Evolutionary conservation across 257 asterid genomes (phyloP), one percentile per base, ranked within the genome.

Genomic region (Nicotiana tabacum): DNA sequence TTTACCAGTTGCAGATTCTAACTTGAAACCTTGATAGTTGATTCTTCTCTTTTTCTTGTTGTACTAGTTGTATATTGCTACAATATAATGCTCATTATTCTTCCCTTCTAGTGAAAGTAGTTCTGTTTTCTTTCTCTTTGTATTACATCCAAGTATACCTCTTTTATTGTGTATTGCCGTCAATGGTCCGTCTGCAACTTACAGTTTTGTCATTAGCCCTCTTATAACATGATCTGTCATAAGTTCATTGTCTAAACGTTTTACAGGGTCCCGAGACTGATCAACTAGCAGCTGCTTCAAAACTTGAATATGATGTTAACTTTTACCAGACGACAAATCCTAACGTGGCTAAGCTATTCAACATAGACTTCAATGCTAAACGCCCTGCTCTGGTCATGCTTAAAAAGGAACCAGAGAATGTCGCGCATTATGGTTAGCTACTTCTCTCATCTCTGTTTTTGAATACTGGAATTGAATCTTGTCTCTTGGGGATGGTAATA

Each of bases 231-330:
- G 35, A 39, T 43, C 24, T 2, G 12, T 65, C 67, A 27, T 43
- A 60, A 69, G 77, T 78, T 80, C 82, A n/a, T 33, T 80, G 60
- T 24, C 11, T 35, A 65, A 35, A 81, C 33, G 8, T 21, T 62
- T 74, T 85, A 37, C 88, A 95, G 99, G 98, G 95, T 79, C 66
- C 93, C 12, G 91, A 87, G 53, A 96, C 92, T 56, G 89, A 94
- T 72, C 93, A 94, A 77, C 93, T 96, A 66, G 91, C 89, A 76
- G 93, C 91, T 77, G 99, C 97, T 84, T 94, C 98, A 33, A 91
- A 87, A 84, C 91, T 88, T 37, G 95, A 92, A 84, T 94, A 88
- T 81, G 95, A 92, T 84, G 90, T 92, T 56, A 91, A 77, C 85
- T 94, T 91, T 86, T 94, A 90, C 85, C 98, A 94, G 88, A 91